Percentiles rank a stretch among this genome's conserved stretches.
phyloP scores from a whole-genome alignment of 352 stramenopile genomes.

The Pythium rhizo-oryzae region DNA sequence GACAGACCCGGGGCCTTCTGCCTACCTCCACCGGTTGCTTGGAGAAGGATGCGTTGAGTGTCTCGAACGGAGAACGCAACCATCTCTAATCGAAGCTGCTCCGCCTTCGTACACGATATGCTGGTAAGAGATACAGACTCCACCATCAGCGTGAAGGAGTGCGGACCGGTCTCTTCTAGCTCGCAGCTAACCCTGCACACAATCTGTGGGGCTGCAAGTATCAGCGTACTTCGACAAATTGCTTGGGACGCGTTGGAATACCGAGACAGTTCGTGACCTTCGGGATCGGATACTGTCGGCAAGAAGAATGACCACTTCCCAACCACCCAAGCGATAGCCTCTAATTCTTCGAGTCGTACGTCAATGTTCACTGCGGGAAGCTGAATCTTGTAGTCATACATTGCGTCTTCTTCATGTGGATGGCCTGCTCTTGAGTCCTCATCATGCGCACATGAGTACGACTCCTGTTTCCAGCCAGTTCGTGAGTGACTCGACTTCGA shows the following conservation, averaged over 20 bases:
- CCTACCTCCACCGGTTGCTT: conserved; percentile 40
- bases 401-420: conserved; percentile 43
- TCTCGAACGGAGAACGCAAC: conserved; percentile 35
- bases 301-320: conserved; percentile 85
- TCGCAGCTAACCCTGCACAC: conserved; percentile 14
- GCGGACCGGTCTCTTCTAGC: background rate
- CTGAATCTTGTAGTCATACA: conserved; percentile 69
- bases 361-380: conserved; percentile 55
- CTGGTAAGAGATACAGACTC: conserved; percentile 33
- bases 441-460: conserved; percentile 23
- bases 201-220: conserved; percentile 12
- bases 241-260: background rate
- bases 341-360: conserved; percentile 57
- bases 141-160: conserved; percentile 32
- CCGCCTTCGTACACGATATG: conserved; percentile 19
- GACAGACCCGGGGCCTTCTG: conserved; percentile 45
- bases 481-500: conserved; percentile 25
- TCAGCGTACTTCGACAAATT: conserved; percentile 13
- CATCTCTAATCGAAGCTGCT: conserved; percentile 20
- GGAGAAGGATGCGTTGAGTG: conserved; percentile 37
- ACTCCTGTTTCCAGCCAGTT: conserved; percentile 14
- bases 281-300: conserved; percentile 22
- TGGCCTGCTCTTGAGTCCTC: conserved; percentile 1
- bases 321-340: conserved; percentile 63
- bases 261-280: too few species aligned